Percentiles rank a stretch among this genome's conserved stretches.
Evolutionary conservation across 345 rosid genomes (phyloP).

Genomic region (Erucastrum elatum): DNA sequence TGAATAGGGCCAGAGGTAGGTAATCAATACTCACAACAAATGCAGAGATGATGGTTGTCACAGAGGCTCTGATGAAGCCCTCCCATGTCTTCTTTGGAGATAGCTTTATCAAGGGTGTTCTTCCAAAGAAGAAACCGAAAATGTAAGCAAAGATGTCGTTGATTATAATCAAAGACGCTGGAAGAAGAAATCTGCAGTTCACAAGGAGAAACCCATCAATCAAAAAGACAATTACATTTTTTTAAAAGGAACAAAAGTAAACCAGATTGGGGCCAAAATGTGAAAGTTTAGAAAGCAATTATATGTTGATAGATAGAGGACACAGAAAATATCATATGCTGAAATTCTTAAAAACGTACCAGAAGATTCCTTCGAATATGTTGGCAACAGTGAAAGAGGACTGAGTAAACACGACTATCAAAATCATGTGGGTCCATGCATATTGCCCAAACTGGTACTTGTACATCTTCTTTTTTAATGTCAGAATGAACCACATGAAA

Average conservation of each 20-base stretch:
- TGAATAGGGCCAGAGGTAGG: neutral
- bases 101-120: conserved; percentile 90
- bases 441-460: conserved; percentile 99
- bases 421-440: conserved; percentile 99
- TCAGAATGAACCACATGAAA: conserved; percentile 97
- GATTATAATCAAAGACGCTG: conserved; percentile 92
- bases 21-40: conserved; percentile 61
- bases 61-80: conserved; percentile 93
- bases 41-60: conserved; percentile 86
- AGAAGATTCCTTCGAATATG: conserved; percentile 98
- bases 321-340: neutral
- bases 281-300: neutral
- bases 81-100: conserved; percentile 99
- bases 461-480: conserved; percentile 96
- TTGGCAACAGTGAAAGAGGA: conserved; percentile 98
- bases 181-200: conserved; percentile 88
- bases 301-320: too few relatives aligned
- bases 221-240: neutral
- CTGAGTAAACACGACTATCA: conserved; percentile 91
- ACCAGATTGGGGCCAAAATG: neutral
- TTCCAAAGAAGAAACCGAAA: conserved; percentile 95
- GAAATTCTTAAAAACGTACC: too few relatives aligned
- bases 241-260: neutral
- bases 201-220: neutral
- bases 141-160: conserved; percentile 89